Evolutionary conservation across 2,329 filamentous ascomycete genomes (phyloP).

Genomic region (Talaromyces sp.): DNA sequence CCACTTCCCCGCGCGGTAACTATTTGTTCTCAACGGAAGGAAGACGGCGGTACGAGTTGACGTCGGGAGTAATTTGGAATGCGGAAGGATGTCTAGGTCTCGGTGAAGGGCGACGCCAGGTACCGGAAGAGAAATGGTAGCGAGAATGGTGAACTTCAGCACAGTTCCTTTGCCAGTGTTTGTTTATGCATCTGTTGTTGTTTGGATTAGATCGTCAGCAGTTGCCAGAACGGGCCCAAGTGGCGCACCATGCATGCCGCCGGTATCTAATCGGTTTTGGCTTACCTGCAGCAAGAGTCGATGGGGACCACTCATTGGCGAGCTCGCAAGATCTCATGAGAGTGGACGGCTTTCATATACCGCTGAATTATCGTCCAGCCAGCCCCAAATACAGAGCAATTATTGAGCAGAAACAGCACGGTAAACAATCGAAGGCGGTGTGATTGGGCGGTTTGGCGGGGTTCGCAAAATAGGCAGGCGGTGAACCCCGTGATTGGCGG

Average conservation of each 20-base stretch:
- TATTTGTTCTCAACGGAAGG: neutral
- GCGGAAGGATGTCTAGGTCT: neutral
- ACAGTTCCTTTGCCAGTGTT: neutral
- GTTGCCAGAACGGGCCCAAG: neutral
- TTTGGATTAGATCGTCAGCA: conserved; percentile 2
- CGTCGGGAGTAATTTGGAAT: neutral
- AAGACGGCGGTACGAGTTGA: neutral
- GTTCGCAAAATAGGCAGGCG: neutral
- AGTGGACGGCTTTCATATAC: neutral
- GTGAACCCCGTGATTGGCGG: neutral
- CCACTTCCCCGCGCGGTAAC: neutral
- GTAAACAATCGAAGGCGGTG: conserved; percentile 10
- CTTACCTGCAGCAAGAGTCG: neutral
- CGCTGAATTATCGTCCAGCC: neutral
- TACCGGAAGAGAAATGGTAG: neutral
- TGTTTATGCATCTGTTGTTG: conserved; percentile 2
- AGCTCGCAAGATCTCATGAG: neutral
- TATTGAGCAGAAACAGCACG: neutral
- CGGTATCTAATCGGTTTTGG: neutral
- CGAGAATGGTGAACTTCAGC: neutral
- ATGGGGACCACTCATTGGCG: neutral
- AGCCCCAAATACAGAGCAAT: neutral
- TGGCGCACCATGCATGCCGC: conserved; percentile 1
- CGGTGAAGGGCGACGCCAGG: neutral
- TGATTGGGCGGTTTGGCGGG: conserved; percentile 9